Conservation (phyloP, 2,329 filamentous ascomycete genomes). For the Colletotrichum musicola region DNA sequence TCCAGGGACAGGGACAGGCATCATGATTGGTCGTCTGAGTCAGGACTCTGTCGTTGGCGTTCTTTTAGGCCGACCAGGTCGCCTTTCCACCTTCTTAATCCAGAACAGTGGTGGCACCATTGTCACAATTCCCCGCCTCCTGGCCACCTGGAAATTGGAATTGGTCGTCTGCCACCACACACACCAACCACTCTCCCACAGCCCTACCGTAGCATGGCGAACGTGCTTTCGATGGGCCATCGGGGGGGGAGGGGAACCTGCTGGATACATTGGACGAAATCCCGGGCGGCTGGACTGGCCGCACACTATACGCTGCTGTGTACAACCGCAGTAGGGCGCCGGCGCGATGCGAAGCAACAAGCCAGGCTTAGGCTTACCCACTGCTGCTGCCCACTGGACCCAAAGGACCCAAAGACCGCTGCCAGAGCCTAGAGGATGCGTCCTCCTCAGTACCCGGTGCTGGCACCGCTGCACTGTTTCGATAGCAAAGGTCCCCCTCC, state of each 20-base stretch:
- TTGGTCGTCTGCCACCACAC: conserved; percentile 20
- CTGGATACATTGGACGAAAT: conserved; percentile 27
- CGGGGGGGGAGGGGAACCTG: not conserved
- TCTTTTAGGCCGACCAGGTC: conserved; percentile 32
- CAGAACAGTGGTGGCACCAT: conserved; percentile 40
- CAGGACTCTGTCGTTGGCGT: conserved; percentile 37
- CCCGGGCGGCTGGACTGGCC: conserved; percentile 12
- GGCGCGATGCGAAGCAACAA: not conserved
- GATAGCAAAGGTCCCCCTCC: conserved; percentile 19
- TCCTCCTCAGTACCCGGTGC: conserved; percentile 4
- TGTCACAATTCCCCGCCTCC: conserved; percentile 35
- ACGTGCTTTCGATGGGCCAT: conserved; percentile 2
- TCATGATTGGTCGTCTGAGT: conserved; percentile 38
- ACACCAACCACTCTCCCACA: conserved; percentile 29
- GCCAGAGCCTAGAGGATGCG: conserved; percentile 9
- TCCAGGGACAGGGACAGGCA: not conserved
- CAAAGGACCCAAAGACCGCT: not conserved
- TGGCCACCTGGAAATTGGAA: conserved; percentile 37
- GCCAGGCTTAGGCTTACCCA: conserved; percentile 24
- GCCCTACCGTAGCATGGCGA: conserved; percentile 27
- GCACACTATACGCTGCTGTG: not conserved
- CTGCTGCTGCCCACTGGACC: not conserved
- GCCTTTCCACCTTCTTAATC: conserved; percentile 39
- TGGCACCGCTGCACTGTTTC: conserved; percentile 1
- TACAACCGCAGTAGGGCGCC: conserved; percentile 19